Percentiles rank a stretch among this genome's conserved stretches.
phyloP scores from a whole-genome alignment of 2,329 filamentous ascomycete genomes.

The Paraphoma chrysanthemicola region DNA sequence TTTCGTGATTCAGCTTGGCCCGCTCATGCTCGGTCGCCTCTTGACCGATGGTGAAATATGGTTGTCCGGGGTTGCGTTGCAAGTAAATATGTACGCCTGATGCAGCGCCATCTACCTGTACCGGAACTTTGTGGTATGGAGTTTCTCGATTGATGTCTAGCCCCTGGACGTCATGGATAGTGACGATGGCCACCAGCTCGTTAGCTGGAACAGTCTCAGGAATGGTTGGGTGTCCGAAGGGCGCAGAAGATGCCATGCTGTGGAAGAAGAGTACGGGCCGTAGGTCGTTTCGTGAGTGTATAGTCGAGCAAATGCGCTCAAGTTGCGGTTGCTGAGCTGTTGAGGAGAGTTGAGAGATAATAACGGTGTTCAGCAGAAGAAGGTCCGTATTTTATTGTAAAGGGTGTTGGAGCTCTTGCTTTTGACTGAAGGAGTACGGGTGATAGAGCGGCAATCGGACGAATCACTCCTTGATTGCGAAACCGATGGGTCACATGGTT shows the following conservation, averaged over 20 bases:
- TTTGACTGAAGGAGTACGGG: too few species aligned
- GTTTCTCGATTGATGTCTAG: constrained; percentile 8
- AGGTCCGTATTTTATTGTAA: too few species aligned
- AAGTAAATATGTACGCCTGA: constrained; percentile 12
- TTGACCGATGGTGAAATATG: constrained; percentile 15
- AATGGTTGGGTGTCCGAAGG: constrained; percentile 10
- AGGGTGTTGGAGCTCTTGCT: too few species aligned
- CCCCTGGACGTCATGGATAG: constrained; percentile 14
- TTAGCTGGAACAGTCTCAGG: constrained; percentile 5
- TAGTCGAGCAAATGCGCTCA: neutral
- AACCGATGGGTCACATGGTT: neutral
- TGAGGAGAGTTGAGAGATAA: too few species aligned
- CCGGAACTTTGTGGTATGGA: neutral
- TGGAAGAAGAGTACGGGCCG: neutral
- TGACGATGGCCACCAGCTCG: constrained; percentile 17
- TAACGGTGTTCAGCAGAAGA: too few species aligned
- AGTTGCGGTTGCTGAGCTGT: neutral
- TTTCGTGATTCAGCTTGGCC: neutral
- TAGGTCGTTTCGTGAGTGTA: too few species aligned
- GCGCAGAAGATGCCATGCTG: neutral
- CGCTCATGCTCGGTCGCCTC: neutral
- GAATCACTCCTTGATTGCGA: neutral
- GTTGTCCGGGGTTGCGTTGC: neutral
- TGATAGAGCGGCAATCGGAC: neutral
- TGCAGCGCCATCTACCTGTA: neutral